Base-by-base conservation (phyloP, 2,329 filamentous ascomycete species). In the Periconia sp. region DNA sequence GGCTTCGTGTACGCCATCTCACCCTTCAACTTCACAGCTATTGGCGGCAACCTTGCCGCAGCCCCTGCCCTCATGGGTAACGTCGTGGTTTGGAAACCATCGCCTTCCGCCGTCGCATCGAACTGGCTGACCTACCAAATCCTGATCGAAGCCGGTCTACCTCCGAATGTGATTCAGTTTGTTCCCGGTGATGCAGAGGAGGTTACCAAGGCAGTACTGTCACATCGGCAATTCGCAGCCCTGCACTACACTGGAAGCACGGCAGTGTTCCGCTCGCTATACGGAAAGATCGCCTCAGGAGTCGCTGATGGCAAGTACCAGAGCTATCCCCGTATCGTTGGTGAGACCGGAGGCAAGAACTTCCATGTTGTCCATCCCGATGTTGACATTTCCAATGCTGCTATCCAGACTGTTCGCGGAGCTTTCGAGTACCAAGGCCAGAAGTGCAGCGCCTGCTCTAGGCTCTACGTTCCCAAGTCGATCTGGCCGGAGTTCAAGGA, bases 11-110 rank as follows among this genome's bases (percentile, higher is more conserved):
- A 96, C 69, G 92, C 92, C 24, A 84, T 96, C 59, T 89, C 86
- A 46, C 92, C 92, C 30, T 97, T 96, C 81, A 97, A 97, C 78
- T 97, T 97, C 75, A 96, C 92, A 16, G 92, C 92, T 51, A 95
- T 97, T 59, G 91, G 85, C 9, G 92, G 87, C 43, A 96, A 96
- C 73, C 78, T 97, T 29, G 83, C 88, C 12, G 87, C 84, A 34
- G 86, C 89, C 1, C 91, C 92, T 11, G 91, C 90, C 1, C 76
- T 96, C 41, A 85, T 96, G 78, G 92, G 92, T 45, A 97, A 97
- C 70, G 92, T 96, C 2, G 90, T 96, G 4, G 75, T 97, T 33
- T 97, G 92, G 92, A 97, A 97, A 79, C 92, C 92, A n/a, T 94
- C 89, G 11, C 89, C 92, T 57, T 86, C 79, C 12, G 89, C 92